Percentiles rank a stretch among this genome's conserved stretches.
phyloP scores from a whole-genome alignment of 2,329 filamentous ascomycete species.

The Monilinia laxa region DNA sequence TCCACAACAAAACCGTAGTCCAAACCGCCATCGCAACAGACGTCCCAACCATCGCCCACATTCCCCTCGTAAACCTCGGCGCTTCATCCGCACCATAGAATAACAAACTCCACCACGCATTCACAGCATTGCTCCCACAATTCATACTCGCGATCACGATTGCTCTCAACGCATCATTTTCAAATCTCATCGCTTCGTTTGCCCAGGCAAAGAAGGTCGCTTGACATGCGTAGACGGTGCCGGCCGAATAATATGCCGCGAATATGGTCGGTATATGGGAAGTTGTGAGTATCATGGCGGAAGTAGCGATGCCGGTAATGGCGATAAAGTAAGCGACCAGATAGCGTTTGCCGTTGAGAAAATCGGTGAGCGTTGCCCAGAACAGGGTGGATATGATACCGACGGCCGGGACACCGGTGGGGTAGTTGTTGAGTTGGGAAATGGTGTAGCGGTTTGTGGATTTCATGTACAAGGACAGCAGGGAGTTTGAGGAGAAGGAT shows the following conservation, averaged over 20 bases:
- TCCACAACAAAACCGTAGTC: slow-evolving; percentile 54
- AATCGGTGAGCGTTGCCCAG: slow-evolving; percentile 68
- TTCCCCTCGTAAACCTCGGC: slow-evolving; percentile 56
- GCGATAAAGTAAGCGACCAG: slow-evolving; percentile 67
- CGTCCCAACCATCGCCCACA: slow-evolving; percentile 71
- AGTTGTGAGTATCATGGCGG: slow-evolving; percentile 55
- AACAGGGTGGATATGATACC: slow-evolving; percentile 58
- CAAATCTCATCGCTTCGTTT: slow-evolving; percentile 63
- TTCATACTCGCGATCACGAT: slow-evolving; percentile 74
- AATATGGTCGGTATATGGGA: slow-evolving; percentile 52
- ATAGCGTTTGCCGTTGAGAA: slow-evolving; percentile 60
- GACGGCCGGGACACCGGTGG: slow-evolving; percentile 52
- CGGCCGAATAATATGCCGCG: slow-evolving; percentile 70
- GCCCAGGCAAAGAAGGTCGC: slow-evolving; percentile 76
- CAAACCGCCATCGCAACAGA: slow-evolving; percentile 60
- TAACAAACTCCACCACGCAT: slow-evolving; percentile 71
- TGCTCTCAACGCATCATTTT: slow-evolving; percentile 61
- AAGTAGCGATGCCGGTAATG: slow-evolving; percentile 61
- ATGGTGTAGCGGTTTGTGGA: slow-evolving; percentile 48
- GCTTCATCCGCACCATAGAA: slow-evolving; percentile 68
- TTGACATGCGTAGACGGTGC: slow-evolving; percentile 69
- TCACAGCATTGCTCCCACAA: slow-evolving; percentile 64
- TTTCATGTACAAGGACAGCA: slow-evolving; percentile 53
- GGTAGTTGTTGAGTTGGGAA: slow-evolving; percentile 53
- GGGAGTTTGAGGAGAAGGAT: slow-evolving; percentile 64